Conservation (phyloP, 768 basidiomycete species). For the Collybia sp. region DNA sequence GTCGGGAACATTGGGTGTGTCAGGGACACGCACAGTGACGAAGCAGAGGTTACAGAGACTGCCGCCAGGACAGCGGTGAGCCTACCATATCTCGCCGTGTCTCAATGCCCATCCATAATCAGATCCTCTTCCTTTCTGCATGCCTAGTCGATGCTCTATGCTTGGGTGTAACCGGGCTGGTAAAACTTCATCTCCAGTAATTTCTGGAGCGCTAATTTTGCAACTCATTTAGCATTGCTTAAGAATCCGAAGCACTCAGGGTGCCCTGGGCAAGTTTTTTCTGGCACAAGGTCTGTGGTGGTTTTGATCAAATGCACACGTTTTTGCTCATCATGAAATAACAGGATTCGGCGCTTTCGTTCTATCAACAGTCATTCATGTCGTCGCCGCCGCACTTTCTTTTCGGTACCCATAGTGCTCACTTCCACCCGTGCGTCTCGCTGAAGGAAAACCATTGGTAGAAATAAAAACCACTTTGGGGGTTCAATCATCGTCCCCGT, state of each 20-base stretch:
- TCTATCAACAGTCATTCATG: slow-evolving; percentile 13
- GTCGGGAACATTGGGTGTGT: slow-evolving; percentile 7
- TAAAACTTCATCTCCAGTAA: neutral
- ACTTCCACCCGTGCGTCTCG: neutral
- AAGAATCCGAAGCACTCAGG: slow-evolving; percentile 12
- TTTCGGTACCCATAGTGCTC: slow-evolving; percentile 7
- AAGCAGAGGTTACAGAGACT: neutral
- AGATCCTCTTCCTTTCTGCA: slow-evolving; percentile 12
- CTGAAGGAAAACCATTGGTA: no score
- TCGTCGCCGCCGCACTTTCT: slow-evolving; percentile 10
- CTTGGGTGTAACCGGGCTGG: no score
- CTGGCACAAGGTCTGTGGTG: slow-evolving; percentile 18
- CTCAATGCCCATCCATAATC: neutral
- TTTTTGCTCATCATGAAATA: neutral
- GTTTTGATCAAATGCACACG: no score
- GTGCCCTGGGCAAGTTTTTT: slow-evolving; percentile 15
- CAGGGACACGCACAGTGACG: neutral
- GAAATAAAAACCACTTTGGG: no score
- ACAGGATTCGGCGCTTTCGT: slow-evolving; percentile 14
- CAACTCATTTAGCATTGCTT: slow-evolving; percentile 21
- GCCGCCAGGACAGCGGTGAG: slow-evolving; percentile 6
- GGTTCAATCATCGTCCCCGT: slow-evolving; percentile 14
- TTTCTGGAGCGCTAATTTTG: no score
- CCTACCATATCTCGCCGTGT: neutral
- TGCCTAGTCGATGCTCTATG: slow-evolving; percentile 15